These are phyloP conservation scores for Vigna angularis DNA, from an alignment of 306 rosid genomes.

Conservation along the genomic window DNA sequence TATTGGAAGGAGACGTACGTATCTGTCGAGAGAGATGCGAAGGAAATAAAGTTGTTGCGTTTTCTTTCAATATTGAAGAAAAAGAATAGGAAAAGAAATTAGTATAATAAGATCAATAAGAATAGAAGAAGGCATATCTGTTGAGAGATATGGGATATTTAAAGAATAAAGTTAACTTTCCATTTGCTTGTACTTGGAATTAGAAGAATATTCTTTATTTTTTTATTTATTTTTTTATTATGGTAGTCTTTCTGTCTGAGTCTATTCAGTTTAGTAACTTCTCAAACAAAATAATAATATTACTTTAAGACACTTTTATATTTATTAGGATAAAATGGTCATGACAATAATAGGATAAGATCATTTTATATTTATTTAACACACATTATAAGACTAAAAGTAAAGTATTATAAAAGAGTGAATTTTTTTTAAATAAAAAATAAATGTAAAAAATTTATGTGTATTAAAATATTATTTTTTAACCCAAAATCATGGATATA, in stretches of 20 bases:
- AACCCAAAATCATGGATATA: too few species aligned
- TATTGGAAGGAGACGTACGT: neutral
- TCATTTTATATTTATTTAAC: too few species aligned
- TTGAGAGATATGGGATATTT: conserved; percentile 46
- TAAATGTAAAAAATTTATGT: too few species aligned
- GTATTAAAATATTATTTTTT: too few species aligned
- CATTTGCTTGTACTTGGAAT: conserved; percentile 51
- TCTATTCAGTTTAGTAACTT: neutral
- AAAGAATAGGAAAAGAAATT: conserved; percentile 16
- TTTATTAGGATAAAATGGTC: too few species aligned
- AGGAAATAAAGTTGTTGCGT: neutral
- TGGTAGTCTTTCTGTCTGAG: neutral
- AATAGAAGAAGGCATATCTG: conserved; percentile 46
- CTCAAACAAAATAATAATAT: neutral
- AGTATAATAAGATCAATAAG: conserved; percentile 39
- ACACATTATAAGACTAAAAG: too few species aligned
- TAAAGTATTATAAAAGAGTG: too few species aligned
- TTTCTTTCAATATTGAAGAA: conserved; percentile 1
- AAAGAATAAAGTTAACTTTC: conserved; percentile 62
- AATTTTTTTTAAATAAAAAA: too few species aligned
- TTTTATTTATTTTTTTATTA: too few species aligned
- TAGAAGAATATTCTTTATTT: conserved; percentile 48
- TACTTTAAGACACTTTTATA: too few species aligned
- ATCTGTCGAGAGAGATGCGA: neutral
- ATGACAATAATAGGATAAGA: too few species aligned